A percentile compares a stretch with the other conserved stretches of the same genome.
These are phyloP conservation scores for Lagerstroemia speciosa DNA, from an alignment of 345 rosid genomes.

Conservation along the genomic window DNA sequence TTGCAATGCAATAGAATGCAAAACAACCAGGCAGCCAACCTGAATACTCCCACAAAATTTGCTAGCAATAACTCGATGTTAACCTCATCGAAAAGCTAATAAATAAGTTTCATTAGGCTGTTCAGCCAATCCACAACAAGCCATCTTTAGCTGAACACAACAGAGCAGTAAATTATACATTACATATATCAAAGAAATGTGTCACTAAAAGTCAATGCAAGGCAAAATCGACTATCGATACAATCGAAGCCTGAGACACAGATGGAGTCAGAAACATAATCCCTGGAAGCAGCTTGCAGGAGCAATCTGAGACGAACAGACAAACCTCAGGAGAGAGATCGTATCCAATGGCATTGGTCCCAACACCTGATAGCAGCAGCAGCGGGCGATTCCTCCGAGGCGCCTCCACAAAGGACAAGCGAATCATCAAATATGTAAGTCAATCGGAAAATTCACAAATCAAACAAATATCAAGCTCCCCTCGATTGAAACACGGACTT, in stretches of 20 bases:
- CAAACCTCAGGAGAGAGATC: slow-evolving; percentile 71
- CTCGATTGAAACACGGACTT: neutral
- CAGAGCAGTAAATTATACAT: too few species aligned
- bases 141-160: too few species aligned
- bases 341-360: slow-evolving; percentile 63
- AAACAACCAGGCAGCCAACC: too few species aligned
- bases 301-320: neutral
- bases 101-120: neutral
- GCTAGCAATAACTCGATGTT: neutral
- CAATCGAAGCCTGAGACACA: too few species aligned
- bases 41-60: neutral
- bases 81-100: neutral
- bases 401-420: slow-evolving; percentile 19
- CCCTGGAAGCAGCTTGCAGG: neutral
- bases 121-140: too few species aligned
- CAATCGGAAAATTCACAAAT: neutral
- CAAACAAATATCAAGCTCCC: neutral
- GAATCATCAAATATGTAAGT: neutral
- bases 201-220: too few species aligned
- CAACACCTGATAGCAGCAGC: slow-evolving; percentile 66
- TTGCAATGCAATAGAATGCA: neutral
- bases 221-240: too few species aligned
- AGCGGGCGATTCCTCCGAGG: slow-evolving; percentile 65
- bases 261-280: neutral
- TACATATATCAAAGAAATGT: too few species aligned